Percentiles rank a stretch among this genome's conserved stretches.
These are phyloP conservation scores for Chalciporus sphaerocephalus DNA, from an alignment of 768 basidiomycete species.

Conservation along the genomic window DNA sequence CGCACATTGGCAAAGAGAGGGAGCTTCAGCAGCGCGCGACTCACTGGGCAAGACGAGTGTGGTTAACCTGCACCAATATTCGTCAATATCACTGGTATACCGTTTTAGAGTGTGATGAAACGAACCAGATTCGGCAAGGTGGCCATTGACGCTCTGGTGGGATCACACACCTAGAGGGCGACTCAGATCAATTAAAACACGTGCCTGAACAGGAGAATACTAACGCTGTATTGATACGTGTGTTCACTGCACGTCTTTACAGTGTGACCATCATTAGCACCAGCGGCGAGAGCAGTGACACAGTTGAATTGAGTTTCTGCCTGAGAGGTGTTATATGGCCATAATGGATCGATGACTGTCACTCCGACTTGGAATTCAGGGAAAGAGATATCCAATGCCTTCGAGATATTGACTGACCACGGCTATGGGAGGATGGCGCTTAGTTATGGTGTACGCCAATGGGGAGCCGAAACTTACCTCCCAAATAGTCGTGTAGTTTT, in stretches of 20 bases:
- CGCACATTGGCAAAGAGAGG: not conserved
- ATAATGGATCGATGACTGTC: conserved; percentile 48
- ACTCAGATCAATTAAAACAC: too few relatives aligned
- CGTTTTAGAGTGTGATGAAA: not conserved
- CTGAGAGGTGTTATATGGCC: conserved; percentile 44
- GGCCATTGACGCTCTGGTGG: conserved; percentile 39
- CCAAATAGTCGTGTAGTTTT: conserved; percentile 44
- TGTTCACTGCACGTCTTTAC: conserved; percentile 50
- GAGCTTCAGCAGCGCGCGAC: conserved; percentile 5
- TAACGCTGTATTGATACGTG: conserved; percentile 50
- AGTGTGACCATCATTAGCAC: conserved; percentile 39
- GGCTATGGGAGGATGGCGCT: conserved; percentile 26
- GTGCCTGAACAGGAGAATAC: too few relatives aligned
- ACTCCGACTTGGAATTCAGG: conserved; percentile 49
- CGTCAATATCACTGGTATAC: not conserved
- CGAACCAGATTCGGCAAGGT: conserved; percentile 47
- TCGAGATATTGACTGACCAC: conserved; percentile 47
- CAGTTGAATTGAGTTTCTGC: conserved; percentile 39
- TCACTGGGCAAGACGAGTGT: conserved; percentile 46
- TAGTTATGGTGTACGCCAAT: not conserved
- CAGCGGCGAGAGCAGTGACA: conserved; percentile 46
- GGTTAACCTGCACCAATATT: conserved; percentile 40
- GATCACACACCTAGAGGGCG: conserved; percentile 4
- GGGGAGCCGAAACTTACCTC: conserved; percentile 30
- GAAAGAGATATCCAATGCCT: conserved; percentile 32